Conservation (phyloP, 140 eudicot species). For the Cichorium intybus region DNA sequence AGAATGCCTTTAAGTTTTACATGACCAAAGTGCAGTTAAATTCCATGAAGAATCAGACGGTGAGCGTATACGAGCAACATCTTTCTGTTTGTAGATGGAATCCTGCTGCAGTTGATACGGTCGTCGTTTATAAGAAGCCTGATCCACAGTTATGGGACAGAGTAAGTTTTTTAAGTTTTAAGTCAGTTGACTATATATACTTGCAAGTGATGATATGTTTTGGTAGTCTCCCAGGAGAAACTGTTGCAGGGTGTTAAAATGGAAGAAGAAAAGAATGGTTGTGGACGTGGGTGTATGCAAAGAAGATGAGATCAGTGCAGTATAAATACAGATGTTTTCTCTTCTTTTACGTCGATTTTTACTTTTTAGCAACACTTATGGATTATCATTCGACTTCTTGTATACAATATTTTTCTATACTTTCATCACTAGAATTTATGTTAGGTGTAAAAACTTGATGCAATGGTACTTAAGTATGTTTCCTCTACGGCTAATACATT, state of each 20-base stretch:
- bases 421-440: too few relatives aligned
- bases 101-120: slow-evolving; percentile 42
- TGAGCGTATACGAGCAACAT: slow-evolving; percentile 45
- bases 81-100: slow-evolving; percentile 63
- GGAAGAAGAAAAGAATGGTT: slow-evolving; percentile 35
- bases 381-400: not conserved
- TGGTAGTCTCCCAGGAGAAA: slow-evolving; percentile 75
- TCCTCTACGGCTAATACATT: not conserved
- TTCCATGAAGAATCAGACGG: slow-evolving; percentile 30
- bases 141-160: slow-evolving; percentile 65
- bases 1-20: slow-evolving; percentile 63
- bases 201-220: not conserved
- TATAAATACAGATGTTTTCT: slow-evolving; percentile 13
- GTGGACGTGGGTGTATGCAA: slow-evolving; percentile 56
- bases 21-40: slow-evolving; percentile 36
- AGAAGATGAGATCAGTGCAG: slow-evolving; percentile 55
- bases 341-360: not conserved
- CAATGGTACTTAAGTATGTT: not conserved
- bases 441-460: not conserved
- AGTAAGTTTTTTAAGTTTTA: slow-evolving; percentile 37
- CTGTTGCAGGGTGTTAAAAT: slow-evolving; percentile 57
- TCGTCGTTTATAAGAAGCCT: slow-evolving; percentile 50
- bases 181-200: not conserved
- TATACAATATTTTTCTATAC: not conserved
- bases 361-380: not conserved